These are phyloP conservation scores for Camellia granthamiana DNA, from an alignment of 148 eudicot genomes.

Conservation along the genomic window DNA sequence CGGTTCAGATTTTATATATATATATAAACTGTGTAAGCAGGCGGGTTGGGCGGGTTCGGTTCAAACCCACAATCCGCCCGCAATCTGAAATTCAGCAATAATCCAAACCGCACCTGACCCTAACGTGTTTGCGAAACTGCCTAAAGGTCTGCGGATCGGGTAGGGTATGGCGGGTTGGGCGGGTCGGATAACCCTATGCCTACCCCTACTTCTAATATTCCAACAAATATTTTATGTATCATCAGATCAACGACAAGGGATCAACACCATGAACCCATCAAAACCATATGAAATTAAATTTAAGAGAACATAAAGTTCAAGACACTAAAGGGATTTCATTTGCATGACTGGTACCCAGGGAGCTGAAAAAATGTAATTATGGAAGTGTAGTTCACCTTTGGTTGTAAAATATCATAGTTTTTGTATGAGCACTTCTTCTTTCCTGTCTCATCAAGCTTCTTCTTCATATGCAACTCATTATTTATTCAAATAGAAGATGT, in stretches of 20 bases:
- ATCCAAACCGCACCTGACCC: no score
- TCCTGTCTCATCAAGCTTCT: conserved; percentile 69
- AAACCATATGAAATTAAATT: not conserved
- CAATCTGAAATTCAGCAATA: no score
- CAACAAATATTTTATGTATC: not conserved
- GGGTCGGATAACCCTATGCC: no score
- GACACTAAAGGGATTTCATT: not conserved
- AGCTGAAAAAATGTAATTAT: not conserved
- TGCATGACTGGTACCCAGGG: not conserved
- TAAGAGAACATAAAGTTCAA: not conserved
- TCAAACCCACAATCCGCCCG: no score
- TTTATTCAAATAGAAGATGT: no score
- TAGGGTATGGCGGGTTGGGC: no score
- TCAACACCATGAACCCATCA: not conserved
- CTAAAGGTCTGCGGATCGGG: no score
- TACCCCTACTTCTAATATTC: not conserved
- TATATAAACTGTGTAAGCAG: no score
- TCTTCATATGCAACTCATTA: conserved; percentile 34
- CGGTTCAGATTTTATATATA: no score
- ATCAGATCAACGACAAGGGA: not conserved
- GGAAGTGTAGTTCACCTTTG: conserved; percentile 53
- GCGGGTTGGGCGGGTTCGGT: no score
- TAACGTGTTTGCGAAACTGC: no score
- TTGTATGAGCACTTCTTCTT: conserved; percentile 58
- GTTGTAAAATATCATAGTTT: conserved; percentile 68